phyloP scores from a whole-genome alignment of 2,329 filamentous ascomycete species.

The Fusarium veterinarium region DNA sequence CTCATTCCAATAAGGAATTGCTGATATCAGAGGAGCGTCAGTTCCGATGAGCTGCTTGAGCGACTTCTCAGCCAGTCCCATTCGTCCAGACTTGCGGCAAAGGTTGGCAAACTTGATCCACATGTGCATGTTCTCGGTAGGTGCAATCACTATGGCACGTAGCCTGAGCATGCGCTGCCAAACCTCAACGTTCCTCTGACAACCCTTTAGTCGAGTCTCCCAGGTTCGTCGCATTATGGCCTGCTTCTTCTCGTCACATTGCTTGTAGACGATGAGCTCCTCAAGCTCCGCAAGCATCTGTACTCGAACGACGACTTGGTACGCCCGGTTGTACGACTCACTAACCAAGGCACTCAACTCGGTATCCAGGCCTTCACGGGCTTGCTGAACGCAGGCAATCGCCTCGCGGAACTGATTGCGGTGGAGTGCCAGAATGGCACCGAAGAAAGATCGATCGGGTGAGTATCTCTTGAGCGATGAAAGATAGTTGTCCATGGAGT shows the following conservation, averaged over 20 bases:
- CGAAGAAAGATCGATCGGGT: conserved; percentile 96
- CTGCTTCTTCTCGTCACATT: conserved; percentile 89
- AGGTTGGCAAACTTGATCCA: conserved; percentile 99
- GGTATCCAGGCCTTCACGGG: conserved; percentile 91
- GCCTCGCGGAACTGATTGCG: conserved; percentile 96
- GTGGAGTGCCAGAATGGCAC: conserved; percentile 93
- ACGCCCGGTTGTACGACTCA: conserved; percentile 97
- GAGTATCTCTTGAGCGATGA: conserved; percentile 94
- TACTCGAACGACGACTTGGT: conserved; percentile 96
- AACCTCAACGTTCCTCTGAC: conserved; percentile 96
- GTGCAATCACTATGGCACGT: conserved; percentile 89
- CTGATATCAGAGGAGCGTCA: conserved; percentile 69
- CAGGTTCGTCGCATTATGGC: conserved; percentile 92
- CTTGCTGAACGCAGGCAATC: conserved; percentile 87
- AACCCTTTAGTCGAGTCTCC: conserved; percentile 94
- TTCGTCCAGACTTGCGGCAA: conserved; percentile 94
- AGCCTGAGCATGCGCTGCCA: conserved; percentile 99
- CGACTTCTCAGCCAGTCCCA: conserved; percentile 95
- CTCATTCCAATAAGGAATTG: conserved; percentile 70
- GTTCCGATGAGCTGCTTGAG: conserved; percentile 88
- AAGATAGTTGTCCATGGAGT: conserved; percentile 97
- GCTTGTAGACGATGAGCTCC: conserved; percentile 98
- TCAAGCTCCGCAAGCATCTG: conserved; percentile 99
- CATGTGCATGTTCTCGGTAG: conserved; percentile 96
- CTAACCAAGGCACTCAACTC: conserved; percentile 96